Base-by-base conservation (phyloP, 805 yeast species). In the Danielia reshetovae region DNA sequence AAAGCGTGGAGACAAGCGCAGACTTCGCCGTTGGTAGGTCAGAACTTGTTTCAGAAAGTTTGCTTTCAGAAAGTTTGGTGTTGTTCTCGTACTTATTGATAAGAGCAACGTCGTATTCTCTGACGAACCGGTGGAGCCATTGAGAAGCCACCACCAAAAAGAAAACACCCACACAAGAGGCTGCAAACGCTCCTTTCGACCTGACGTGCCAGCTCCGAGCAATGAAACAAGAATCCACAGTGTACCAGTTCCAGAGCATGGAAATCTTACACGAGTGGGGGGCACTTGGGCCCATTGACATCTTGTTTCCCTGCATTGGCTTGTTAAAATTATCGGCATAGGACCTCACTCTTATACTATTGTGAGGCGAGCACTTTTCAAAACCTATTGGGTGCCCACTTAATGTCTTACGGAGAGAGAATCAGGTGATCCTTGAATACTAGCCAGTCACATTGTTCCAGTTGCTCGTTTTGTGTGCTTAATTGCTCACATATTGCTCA, bases 161-260 rank as follows among this genome's bases (percentile, higher is more conserved):
- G 51, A 79, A 74, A 7, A 77, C 75, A n/a, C 86, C 86, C 19
- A 81, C 64, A 57, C 87, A 81, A 1, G 84, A 69, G n/a, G 85
- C 86, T 3, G 84, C 86, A 60, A 81, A 81, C 57, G 68, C 77
- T 1, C 80, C 81, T 36, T 61, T 62, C 2, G 78, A 62, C 11
- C 57, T 65, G 29, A 77, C 75, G 39, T 76, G 84, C 88, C 88
- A 81, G 19, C 79, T 59, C 29, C 55, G 62, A 6, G 85, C 69
- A 40, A 81, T 65, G 49, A 81, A 81, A 52, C 86, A 81, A 4
- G 80, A 60, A 45, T 81, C 79, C 18, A 79, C 66, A 0, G 84
- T 78, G 45, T 77, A 64, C 86, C 87, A 81, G 53, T 81, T 81
- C 86, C 87, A 81, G 40, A 77, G 55, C 87, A 81, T 81, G 30